A percentile compares a stretch with the other conserved stretches of the same genome.
phyloP scores from a whole-genome alignment of 192 early-diverging fungal species.

The Backusella parvicylindrica region DNA sequence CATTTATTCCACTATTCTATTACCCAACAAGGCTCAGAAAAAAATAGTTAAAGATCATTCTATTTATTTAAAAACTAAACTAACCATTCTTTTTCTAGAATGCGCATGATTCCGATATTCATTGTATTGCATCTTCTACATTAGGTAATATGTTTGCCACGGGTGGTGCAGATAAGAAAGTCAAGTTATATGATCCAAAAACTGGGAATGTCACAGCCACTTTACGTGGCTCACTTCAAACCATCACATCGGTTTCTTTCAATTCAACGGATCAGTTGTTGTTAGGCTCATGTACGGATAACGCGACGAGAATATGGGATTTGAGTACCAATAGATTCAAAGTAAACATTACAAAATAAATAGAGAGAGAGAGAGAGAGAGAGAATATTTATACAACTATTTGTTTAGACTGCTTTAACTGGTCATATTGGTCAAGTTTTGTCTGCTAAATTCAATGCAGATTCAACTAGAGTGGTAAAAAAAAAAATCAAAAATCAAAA shows the following conservation, averaged over 20 bases:
- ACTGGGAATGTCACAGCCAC: slow-evolving; percentile 60
- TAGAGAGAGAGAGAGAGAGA: not conserved
- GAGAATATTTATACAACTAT: not conserved
- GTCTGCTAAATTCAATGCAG: slow-evolving; percentile 79
- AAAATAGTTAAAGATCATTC: slow-evolving; percentile 32
- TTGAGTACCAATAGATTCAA: slow-evolving; percentile 68
- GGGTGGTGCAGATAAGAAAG: slow-evolving; percentile 77
- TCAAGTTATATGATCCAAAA: slow-evolving; percentile 74
- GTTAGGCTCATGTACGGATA: slow-evolving; percentile 86
- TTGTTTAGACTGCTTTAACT: slow-evolving; percentile 81
- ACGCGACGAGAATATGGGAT: slow-evolving; percentile 86
- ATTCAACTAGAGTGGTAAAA: slow-evolving; percentile 71
- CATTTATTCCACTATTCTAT: slow-evolving; percentile 1
- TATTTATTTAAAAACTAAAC: not conserved
- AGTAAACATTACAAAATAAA: slow-evolving; percentile 35
- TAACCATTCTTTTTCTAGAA: slow-evolving; percentile 37
- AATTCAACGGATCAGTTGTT: slow-evolving; percentile 65
- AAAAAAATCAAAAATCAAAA: not conserved
- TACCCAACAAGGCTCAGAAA: slow-evolving; percentile 41
- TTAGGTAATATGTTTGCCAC: slow-evolving; percentile 72
- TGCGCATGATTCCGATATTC: slow-evolving; percentile 76
- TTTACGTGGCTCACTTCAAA: slow-evolving; percentile 80
- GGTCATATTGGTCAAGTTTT: slow-evolving; percentile 95
- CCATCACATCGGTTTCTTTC: slow-evolving; percentile 81
- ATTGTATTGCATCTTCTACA: slow-evolving; percentile 69